Conservation (phyloP, 2,329 filamentous ascomycete genomes). For the Fusarium cicatricum region DNA sequence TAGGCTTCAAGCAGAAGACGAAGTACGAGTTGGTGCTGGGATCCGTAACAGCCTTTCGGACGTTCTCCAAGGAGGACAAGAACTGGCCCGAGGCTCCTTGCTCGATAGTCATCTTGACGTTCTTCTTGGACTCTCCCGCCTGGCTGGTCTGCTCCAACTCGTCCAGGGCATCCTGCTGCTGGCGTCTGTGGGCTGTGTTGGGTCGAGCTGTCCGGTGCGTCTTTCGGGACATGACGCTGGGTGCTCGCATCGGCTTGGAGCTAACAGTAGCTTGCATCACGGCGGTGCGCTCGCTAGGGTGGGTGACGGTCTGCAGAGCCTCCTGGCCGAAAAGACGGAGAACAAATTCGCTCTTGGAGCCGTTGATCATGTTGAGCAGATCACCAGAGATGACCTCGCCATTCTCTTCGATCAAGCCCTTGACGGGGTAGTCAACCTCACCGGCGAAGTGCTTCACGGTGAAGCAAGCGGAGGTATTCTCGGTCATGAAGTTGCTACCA, state of each 20-base stretch:
- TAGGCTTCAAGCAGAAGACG: conserved; percentile 96
- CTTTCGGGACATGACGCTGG: conserved; percentile 89
- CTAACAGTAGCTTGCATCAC: conserved; percentile 97
- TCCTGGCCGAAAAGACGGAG: conserved; percentile 95
- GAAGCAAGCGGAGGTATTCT: conserved; percentile 82
- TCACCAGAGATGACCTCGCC: conserved; percentile 96
- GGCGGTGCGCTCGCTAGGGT: conserved; percentile 87
- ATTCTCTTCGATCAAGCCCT: conserved; percentile 91
- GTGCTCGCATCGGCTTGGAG: conserved; percentile 91
- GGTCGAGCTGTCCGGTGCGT: conserved; percentile 53
- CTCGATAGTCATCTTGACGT: conserved; percentile 60
- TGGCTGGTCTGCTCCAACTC: conserved; percentile 61
- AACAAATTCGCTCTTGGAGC: conserved; percentile 88
- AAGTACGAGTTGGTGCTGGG: conserved; percentile 93
- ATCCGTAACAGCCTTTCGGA: conserved; percentile 84
- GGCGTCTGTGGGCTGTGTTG: conserved; percentile 48
- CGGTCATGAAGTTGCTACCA: conserved; percentile 88
- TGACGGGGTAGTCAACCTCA: conserved; percentile 92
- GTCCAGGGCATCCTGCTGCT: conserved; percentile 54
- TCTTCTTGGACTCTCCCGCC: conserved; percentile 52
- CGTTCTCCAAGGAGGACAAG: conserved; percentile 85
- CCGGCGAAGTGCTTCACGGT: conserved; percentile 95
- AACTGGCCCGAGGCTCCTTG: conserved; percentile 95
- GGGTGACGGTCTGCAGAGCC: conserved; percentile 88
- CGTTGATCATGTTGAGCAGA: conserved; percentile 90